phyloP scores from a whole-genome alignment of 2,329 filamentous ascomycete species.

The Stemphylium vesicarium region DNA sequence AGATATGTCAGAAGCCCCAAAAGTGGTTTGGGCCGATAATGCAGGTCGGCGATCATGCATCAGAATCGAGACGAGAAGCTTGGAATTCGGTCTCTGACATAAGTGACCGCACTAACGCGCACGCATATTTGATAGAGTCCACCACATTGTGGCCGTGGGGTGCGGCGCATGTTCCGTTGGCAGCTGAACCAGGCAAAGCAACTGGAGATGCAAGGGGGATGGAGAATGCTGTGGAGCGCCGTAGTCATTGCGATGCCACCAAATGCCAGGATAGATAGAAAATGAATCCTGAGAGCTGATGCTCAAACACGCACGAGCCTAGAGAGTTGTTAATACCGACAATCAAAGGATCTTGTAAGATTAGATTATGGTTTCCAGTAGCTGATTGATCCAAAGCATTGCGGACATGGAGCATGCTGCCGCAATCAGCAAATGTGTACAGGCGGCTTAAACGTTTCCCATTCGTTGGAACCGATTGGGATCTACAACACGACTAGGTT shows the following conservation, averaged over 20 bases:
- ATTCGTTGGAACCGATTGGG: background rate
- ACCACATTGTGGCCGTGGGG: constrained; percentile 2
- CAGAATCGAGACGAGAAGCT: background rate
- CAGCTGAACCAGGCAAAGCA: constrained; percentile 1
- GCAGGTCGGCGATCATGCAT: constrained; percentile 19
- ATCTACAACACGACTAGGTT: background rate
- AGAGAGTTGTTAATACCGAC: background rate
- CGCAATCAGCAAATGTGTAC: background rate
- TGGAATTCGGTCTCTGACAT: background rate
- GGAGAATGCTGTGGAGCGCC: background rate
- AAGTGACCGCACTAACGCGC: constrained; percentile 7
- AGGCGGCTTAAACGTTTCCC: background rate
- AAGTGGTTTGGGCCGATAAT: constrained; percentile 3
- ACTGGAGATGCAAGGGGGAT: background rate
- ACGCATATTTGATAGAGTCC: constrained; percentile 1
- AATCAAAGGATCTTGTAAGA: no score
- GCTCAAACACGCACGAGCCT: background rate
- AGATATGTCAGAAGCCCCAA: constrained; percentile 1
- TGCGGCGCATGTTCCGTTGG: constrained; percentile 3
- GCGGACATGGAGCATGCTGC: background rate
- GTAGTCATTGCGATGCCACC: background rate
- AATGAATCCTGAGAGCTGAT: background rate
- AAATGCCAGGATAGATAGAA: background rate
- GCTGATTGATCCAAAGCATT: background rate
- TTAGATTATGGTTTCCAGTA: no score